These are phyloP conservation scores for Emmonsiellopsis sp. DNA, from an alignment of 2,329 filamentous ascomycete species.

Conservation along the genomic window DNA sequence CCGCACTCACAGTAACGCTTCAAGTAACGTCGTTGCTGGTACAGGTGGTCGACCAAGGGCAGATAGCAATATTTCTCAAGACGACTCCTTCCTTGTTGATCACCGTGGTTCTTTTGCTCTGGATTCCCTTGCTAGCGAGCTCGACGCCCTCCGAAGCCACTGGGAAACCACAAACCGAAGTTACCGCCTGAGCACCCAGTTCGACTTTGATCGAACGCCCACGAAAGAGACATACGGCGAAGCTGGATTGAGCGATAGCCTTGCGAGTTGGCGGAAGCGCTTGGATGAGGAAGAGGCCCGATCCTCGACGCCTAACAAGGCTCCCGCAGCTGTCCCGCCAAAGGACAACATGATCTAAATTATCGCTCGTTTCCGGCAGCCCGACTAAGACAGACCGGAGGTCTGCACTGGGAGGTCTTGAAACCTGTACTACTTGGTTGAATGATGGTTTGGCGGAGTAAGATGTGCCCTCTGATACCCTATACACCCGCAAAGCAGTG, in stretches of 20 bases:
- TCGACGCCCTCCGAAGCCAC: constrained; percentile 79
- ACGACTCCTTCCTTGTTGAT: constrained; percentile 33
- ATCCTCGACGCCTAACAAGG: constrained; percentile 15
- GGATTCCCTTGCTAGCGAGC: constrained; percentile 82
- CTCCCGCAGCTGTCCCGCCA: not conserved
- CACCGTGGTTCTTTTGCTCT: constrained; percentile 58
- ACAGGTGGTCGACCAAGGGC: constrained; percentile 26
- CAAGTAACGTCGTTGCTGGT: constrained; percentile 36
- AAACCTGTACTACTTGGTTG: too few relatives aligned
- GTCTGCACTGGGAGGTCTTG: too few relatives aligned
- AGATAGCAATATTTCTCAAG: constrained; percentile 34
- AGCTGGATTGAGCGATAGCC: constrained; percentile 54
- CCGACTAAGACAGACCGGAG: too few relatives aligned
- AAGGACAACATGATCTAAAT: constrained; percentile 26
- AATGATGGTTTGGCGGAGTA: not conserved
- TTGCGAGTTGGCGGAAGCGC: constrained; percentile 72
- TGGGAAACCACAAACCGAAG: constrained; percentile 97
- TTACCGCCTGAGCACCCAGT: constrained; percentile 80
- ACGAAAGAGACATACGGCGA: constrained; percentile 34
- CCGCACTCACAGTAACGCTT: constrained; percentile 47
- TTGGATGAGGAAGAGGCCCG: constrained; percentile 51
- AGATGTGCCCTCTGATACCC: not conserved
- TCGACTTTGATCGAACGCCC: constrained; percentile 65
- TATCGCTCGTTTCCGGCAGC: not conserved
- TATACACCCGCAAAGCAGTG: not conserved